These are phyloP conservation scores for Asterionellopsis glacialis DNA, from an alignment of 108 stramenopile species.

Conservation along the genomic window DNA sequence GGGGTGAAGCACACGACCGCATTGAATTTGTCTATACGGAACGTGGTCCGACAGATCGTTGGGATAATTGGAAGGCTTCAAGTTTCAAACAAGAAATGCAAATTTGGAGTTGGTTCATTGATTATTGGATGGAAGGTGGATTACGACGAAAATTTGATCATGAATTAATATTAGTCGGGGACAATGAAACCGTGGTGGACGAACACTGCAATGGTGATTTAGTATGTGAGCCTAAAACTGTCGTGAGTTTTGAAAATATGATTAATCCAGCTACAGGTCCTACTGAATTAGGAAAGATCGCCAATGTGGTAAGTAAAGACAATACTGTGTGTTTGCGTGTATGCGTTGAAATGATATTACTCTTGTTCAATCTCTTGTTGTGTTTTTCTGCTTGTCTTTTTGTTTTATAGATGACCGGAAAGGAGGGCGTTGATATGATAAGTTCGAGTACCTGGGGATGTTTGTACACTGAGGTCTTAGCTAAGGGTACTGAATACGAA, in stretches of 20 bases:
- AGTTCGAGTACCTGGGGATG: not conserved
- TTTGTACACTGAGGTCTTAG: not conserved
- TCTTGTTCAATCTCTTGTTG: no score
- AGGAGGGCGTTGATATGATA: not conserved
- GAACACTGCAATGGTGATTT: not conserved
- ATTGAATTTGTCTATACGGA: conserved; percentile 3
- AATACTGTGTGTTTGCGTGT: no score
- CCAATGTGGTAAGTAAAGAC: no score
- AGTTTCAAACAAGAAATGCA: not conserved
- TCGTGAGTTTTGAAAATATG: not conserved
- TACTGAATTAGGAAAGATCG: not conserved
- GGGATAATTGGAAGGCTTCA: conserved; percentile 1
- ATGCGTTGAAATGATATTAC: no score
- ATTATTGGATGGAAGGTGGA: conserved; percentile 10
- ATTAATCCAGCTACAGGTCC: not conserved
- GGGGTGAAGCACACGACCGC: conserved; percentile 1
- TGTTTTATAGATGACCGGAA: not conserved
- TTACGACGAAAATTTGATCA: not conserved
- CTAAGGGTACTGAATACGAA: no score
- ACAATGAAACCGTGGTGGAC: not conserved
- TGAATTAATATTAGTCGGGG: not conserved
- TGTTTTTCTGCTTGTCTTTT: no score
- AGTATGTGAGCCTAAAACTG: not conserved
- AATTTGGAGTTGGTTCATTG: conserved; percentile 1
- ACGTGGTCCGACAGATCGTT: not conserved